These are phyloP conservation scores for Yamadazyma scolyti DNA, from an alignment of 805 yeast genomes.

Conservation along the genomic window DNA sequence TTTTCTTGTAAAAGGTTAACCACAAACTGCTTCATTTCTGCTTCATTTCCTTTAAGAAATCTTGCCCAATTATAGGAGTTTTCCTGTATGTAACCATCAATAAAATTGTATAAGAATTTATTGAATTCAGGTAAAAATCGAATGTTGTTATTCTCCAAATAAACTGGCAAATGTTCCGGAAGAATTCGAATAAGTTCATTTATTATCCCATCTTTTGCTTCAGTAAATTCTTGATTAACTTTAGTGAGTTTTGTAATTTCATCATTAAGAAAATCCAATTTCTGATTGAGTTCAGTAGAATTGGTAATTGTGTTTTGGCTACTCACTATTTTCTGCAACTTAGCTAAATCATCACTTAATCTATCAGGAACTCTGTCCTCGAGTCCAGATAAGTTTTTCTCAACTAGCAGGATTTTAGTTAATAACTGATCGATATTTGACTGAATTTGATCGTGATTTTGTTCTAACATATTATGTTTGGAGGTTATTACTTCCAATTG, in stretches of 20 bases:
- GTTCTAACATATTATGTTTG: conserved; percentile 3
- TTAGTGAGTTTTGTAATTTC: conserved; percentile 7
- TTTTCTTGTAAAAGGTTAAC: conserved; percentile 2
- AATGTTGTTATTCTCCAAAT: conserved; percentile 27
- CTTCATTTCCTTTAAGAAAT: conserved; percentile 19
- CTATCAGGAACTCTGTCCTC: conserved; percentile 1
- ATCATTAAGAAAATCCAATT: conserved; percentile 5
- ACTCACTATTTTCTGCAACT: conserved; percentile 4
- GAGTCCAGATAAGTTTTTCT: no score
- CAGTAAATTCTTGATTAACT: conserved; percentile 7
- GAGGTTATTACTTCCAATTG: conserved; percentile 3
- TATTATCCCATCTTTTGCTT: conserved; percentile 4
- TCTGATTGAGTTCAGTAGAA: conserved; percentile 6
- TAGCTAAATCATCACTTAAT: conserved; percentile 4
- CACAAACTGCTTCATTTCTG: conserved; percentile 16
- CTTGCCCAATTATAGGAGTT: conserved; percentile 18
- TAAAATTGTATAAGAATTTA: conserved; percentile 27
- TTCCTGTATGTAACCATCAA: conserved; percentile 23
- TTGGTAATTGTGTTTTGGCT: conserved; percentile 6
- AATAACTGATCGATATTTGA: no score
- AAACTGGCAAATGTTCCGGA: conserved; percentile 29
- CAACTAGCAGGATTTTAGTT: not conserved
- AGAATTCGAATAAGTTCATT: conserved; percentile 14
- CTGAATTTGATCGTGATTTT: conserved; percentile 1
- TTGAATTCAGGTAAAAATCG: conserved; percentile 39